phyloP scores from a whole-genome alignment of 495 filamentous ascomycete genomes.

The Neurospora sp. region DNA sequence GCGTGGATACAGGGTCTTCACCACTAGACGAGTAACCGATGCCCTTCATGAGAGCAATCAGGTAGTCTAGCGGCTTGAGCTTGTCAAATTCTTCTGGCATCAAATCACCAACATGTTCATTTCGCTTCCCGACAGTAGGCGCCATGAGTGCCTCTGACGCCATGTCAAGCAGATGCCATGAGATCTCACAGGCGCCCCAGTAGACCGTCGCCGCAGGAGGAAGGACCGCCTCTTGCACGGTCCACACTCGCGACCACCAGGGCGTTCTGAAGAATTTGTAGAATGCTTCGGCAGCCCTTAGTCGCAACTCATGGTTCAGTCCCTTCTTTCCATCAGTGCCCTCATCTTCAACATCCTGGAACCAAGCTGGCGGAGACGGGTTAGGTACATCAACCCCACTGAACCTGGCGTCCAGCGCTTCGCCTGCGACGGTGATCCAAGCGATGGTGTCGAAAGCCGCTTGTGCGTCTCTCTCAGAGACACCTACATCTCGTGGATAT shows the following conservation, averaged over 20 bases:
- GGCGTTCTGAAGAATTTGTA: background rate
- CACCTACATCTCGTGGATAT: background rate
- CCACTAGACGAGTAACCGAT: background rate
- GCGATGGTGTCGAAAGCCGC: background rate
- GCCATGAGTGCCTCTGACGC: background rate
- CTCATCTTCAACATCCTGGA: background rate
- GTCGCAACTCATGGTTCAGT: background rate
- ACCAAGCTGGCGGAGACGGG: background rate
- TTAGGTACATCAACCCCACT: background rate
- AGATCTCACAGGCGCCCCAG: background rate
- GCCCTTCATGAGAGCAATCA: background rate
- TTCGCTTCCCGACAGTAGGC: background rate
- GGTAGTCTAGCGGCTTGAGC: background rate
- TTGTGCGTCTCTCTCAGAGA: background rate
- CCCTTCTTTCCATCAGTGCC: background rate
- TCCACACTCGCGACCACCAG: background rate
- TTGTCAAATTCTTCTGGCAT: background rate
- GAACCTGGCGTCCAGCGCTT: background rate
- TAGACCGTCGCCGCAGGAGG: background rate
- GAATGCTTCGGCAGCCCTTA: background rate
- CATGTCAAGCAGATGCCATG: background rate
- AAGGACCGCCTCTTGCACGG: background rate
- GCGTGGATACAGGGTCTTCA: background rate
- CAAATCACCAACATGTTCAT: background rate
- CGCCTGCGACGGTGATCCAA: background rate